phyloP scores from a whole-genome alignment of 2,329 filamentous ascomycete species.

The Lomentospora prolificans region DNA sequence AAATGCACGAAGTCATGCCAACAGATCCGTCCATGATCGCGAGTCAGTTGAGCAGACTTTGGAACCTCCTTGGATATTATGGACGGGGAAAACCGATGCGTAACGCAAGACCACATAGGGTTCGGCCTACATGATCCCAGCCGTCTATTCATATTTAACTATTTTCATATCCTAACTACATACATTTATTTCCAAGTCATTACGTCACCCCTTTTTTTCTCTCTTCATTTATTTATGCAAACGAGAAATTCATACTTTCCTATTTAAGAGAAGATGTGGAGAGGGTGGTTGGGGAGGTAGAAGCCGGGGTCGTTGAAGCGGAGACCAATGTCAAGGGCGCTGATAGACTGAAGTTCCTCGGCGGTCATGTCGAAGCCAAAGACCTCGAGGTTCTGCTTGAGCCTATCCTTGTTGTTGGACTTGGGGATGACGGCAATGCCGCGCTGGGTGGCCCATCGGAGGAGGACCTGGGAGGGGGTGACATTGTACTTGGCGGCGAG shows the following conservation, averaged over 20 bases:
- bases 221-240: background rate
- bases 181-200: background rate
- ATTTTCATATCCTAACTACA: background rate
- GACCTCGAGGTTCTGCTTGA: conserved; percentile 59
- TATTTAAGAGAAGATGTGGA: conserved; percentile 41
- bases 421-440: conserved; percentile 76
- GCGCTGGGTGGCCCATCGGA: conserved; percentile 81
- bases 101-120: no score
- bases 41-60: no score
- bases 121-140: background rate
- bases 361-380: conserved; percentile 55
- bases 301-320: conserved; percentile 59
- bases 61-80: no score
- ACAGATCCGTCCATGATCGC: no score
- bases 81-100: no score
- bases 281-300: conserved; percentile 28
- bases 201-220: background rate
- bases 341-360: conserved; percentile 58
- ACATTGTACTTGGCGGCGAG: conserved; percentile 64
- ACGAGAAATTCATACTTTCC: background rate
- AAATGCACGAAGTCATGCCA: no score
- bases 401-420: conserved; percentile 42
- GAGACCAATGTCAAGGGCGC: conserved; percentile 51
- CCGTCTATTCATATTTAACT: background rate
- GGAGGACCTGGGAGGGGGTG: conserved; percentile 68